Evolutionary conservation across 345 rosid species (phyloP).

Genomic region (Pelargonium nanum): DNA sequence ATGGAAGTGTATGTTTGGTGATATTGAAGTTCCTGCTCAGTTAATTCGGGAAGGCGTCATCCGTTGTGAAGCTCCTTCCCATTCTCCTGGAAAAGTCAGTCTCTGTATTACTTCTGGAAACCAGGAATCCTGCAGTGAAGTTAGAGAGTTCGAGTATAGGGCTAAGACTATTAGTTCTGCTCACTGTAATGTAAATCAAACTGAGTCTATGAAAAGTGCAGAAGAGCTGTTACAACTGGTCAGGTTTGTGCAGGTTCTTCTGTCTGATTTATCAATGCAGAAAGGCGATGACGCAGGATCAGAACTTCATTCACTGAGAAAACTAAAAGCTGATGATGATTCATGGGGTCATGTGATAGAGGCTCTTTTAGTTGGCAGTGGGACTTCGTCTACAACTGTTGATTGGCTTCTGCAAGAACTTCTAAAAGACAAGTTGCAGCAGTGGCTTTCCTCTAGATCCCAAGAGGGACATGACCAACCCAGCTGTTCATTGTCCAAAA

Average conservation of each 20-base stretch:
- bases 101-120: constrained; percentile 66
- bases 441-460: constrained; percentile 65
- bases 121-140: constrained; percentile 60
- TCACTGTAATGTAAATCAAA: constrained; percentile 21
- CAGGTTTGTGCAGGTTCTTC: constrained; percentile 61
- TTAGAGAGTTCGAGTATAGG: constrained; percentile 66
- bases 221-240: constrained; percentile 61
- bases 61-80: constrained; percentile 68
- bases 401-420: constrained; percentile 84
- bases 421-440: constrained; percentile 68
- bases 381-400: constrained; percentile 42
- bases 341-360: constrained; percentile 54
- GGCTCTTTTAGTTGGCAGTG: constrained; percentile 44
- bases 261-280: constrained; percentile 32
- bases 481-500: constrained; percentile 56
- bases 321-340: constrained; percentile 51
- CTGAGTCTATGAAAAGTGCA: constrained; percentile 33
- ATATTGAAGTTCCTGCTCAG: constrained; percentile 60
- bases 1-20: constrained; percentile 97
- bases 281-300: constrained; percentile 22
- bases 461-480: constrained; percentile 21
- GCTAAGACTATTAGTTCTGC: constrained; percentile 23
- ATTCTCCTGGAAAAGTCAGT: constrained; percentile 63
- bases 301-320: constrained; percentile 24
- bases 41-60: constrained; percentile 75